Evolutionary conservation across 2,329 filamentous ascomycete species (phyloP), one percentile per base, ranked within the genome.

Genomic region (Fusarium multiceps): DNA sequence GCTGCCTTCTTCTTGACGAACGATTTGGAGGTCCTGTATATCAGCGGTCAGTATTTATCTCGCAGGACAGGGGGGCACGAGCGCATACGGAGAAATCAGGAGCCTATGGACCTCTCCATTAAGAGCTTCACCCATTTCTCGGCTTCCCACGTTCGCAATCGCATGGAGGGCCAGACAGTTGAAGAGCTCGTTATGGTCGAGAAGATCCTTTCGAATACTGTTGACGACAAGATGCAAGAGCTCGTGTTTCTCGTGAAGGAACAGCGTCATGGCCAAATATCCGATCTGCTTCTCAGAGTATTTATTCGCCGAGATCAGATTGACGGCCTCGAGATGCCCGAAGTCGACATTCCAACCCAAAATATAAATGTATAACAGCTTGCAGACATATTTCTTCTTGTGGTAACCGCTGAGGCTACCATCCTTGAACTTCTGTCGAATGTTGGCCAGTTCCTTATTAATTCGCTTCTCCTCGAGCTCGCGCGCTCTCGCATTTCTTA

Each of bases 371-470:
- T 99, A 99, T 67, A 99, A 86, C 73, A 99, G 89, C 90, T 99
- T 99, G 93, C 96, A 99, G 73, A 99, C 96, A 80, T 99, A 99
- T 92, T 99, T 99, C 88, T 99, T 99, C 86, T 97, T 98, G 85
- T 98, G 94, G 79, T 99, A 99, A 72, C 96, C 97, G 78, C 92
- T 97, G 62, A 99, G 85, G 78, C 88, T 96, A 71, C 94, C 94
- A 80, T 96, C 93, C 87, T 97, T 97, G 86, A 98, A 99, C 83
- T 98, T 98, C 83, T 98, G 93, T 77, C 90, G 90, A 80, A 99
- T 99, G 79, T 99, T 99, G 78, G 96, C 96, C 80, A 99, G 84
- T 84, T 99, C 96, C 85, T 99, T 99, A 82, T 99, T 99, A 84
- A 99, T 98, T 78, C 96, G 89, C 87, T 99, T 99, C 85, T 99